Conservation (phyloP, 1,139 yeast species). For the Sugiyamaella pinicola region DNA sequence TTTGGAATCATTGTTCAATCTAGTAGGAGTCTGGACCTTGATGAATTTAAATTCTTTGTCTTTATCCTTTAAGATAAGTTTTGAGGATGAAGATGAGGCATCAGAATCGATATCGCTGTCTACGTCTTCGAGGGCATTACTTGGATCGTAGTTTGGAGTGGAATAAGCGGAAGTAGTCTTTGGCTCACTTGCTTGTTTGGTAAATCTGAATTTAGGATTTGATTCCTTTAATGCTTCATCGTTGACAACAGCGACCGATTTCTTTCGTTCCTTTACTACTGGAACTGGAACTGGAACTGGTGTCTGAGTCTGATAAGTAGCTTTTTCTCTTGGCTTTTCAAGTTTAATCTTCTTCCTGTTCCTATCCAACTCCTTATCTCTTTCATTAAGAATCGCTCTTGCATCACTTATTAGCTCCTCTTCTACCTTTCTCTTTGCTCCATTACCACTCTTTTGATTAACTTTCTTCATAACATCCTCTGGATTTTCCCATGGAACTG, state of each 20-base stretch:
- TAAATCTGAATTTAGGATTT: not conserved
- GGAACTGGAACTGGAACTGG: not conserved
- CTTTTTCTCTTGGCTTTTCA: constrained; percentile 22
- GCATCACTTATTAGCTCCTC: constrained; percentile 72
- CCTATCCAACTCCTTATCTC: constrained; percentile 41
- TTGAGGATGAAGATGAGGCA: too few species aligned
- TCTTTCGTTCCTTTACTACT: constrained; percentile 3
- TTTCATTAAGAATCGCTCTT: constrained; percentile 56
- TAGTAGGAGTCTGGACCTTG: constrained; percentile 1
- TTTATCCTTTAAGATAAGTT: not conserved
- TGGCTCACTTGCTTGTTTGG: not conserved
- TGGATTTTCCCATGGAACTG: constrained; percentile 86
- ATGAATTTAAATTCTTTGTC: constrained; percentile 9
- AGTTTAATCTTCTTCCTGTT: constrained; percentile 29
- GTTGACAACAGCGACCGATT: not conserved
- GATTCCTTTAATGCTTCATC: not conserved
- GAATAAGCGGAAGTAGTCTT: not conserved
- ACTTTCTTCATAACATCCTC: constrained; percentile 60
- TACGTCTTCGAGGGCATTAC: too few species aligned
- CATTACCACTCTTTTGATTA: constrained; percentile 49
- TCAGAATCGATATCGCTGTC: not conserved
- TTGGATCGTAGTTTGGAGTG: too few species aligned
- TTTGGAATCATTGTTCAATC: not conserved
- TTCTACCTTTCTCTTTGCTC: constrained; percentile 67
- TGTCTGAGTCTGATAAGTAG: not conserved